phyloP scores from a whole-genome alignment of 1,284 basidiomycete species.

The Chiua sp. region DNA sequence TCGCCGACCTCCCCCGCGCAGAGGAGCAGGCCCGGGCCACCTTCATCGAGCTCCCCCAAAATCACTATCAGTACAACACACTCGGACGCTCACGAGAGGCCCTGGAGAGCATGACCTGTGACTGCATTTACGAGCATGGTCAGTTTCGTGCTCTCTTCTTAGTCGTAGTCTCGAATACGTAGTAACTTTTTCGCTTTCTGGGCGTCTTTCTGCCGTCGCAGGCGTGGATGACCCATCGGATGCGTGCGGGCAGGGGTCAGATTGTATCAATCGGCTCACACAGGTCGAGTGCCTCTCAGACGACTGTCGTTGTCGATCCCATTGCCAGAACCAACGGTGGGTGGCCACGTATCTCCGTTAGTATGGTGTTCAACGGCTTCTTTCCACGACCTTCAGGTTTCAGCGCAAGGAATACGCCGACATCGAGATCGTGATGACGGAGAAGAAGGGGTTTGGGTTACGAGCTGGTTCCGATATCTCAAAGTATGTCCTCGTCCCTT shows the following conservation, averaged over 20 bases:
- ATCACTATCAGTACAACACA: constrained; percentile 89
- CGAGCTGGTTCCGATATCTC: constrained; percentile 75
- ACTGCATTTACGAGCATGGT: constrained; percentile 87
- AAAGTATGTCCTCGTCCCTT: constrained; percentile 60
- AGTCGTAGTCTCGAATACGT: constrained; percentile 33
- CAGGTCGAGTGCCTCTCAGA: constrained; percentile 94
- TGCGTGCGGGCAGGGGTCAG: constrained; percentile 89
- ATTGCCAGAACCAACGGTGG: constrained; percentile 95
- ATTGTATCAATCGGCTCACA: constrained; percentile 97
- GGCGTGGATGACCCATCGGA: constrained; percentile 61
- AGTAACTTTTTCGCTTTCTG: constrained; percentile 22
- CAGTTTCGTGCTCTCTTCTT: constrained; percentile 41
- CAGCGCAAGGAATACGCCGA: constrained; percentile 85
- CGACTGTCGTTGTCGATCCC: constrained; percentile 84
- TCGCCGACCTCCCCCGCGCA: constrained; percentile 79
- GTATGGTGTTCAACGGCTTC: constrained; percentile 3
- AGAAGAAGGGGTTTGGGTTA: constrained; percentile 95
- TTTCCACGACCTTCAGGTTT: constrained; percentile 61
- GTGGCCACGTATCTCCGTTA: constrained; percentile 31
- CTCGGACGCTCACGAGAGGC: constrained; percentile 89
- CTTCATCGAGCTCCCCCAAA: constrained; percentile 78
- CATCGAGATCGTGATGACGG: constrained; percentile 92
- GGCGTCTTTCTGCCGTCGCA: constrained; percentile 37
- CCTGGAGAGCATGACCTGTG: constrained; percentile 93
- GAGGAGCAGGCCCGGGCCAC: constrained; percentile 75